Evolutionary conservation across 768 basidiomycete species (phyloP), one percentile per base, ranked within the genome.

Genomic region (Phylloporus arenicola): DNA sequence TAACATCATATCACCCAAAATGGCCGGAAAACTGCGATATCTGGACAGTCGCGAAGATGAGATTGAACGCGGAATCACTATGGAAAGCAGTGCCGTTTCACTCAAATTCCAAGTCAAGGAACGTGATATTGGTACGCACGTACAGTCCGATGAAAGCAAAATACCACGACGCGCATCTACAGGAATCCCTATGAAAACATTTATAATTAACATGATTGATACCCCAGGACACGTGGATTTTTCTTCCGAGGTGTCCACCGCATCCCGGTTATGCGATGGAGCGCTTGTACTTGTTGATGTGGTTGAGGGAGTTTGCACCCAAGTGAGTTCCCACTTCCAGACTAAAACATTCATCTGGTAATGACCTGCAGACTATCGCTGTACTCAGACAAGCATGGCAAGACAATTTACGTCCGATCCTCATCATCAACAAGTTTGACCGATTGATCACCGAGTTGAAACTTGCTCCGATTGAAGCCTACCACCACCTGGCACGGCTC

Each of bases 221-320:
- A 98, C 96, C 0, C 96, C 96, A 14, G 96, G 96, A 4, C 96
- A 99, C 71, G 95, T 99, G 20, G 96, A 98, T 68, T 99, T 99
- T 59, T 94, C 93, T 0, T 92, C 86, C 48, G 96, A 98, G 65
- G 96, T 99, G 0, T 97, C 93, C 1, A 89, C 92, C 1, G 93
- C 95, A 19, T 90, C 93, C 12, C 75, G 94, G 43, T 64, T 99
- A 22, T 96, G 93, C 58, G 96, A 98, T 68, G 96, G 96, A 13
- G 92, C 95, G 2, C 77, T 99, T 6, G 88, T 99, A 35, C 73
- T 99, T 6, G 92, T 99, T 1, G 96, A 99, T 65, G 92, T 90
- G 2, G 92, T 97, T 1, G 96, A 98, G 71, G 96, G 96, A 12
- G 96, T 99, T 19, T 97, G 93, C 67, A 98, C 95, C 1, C 96